Conservation (phyloP, 2,329 filamentous ascomycete species). For the Aspergillus sp. region DNA sequence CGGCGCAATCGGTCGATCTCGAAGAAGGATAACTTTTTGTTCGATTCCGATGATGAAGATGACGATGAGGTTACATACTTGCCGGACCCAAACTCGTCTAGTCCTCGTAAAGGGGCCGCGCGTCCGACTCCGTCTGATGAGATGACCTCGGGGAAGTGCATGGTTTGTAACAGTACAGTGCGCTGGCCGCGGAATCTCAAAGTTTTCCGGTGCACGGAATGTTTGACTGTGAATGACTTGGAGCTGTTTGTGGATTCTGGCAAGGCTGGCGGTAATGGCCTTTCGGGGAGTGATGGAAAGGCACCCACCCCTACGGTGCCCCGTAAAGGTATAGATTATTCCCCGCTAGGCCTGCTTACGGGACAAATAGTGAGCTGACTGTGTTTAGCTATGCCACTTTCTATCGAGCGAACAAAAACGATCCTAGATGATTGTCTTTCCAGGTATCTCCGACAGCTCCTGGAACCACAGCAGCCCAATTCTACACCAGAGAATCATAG, state of each 20-base stretch:
- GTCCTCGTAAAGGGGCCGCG: slow-evolving; percentile 40
- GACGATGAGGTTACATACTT: slow-evolving; percentile 32
- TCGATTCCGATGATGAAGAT: slow-evolving; percentile 47
- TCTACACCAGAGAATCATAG: slow-evolving; percentile 22
- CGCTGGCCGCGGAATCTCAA: slow-evolving; percentile 73
- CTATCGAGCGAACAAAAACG: slow-evolving; percentile 59
- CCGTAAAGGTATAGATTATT: slow-evolving; percentile 26
- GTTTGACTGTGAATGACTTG: slow-evolving; percentile 81
- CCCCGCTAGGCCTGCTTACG: neutral
- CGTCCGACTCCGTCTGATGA: slow-evolving; percentile 55
- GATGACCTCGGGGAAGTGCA: slow-evolving; percentile 71
- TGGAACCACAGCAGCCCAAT: slow-evolving; percentile 28
- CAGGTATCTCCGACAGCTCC: slow-evolving; percentile 50
- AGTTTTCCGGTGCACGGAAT: slow-evolving; percentile 80
- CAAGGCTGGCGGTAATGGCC: slow-evolving; percentile 18
- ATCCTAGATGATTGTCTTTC: slow-evolving; percentile 60
- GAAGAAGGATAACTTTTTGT: slow-evolving; percentile 36
- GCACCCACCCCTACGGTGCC: slow-evolving; percentile 14
- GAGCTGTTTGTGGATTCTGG: slow-evolving; percentile 44
- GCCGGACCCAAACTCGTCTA: slow-evolving; percentile 36
- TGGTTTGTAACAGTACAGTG: slow-evolving; percentile 80
- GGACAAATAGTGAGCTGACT: neutral
- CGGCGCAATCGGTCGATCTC: slow-evolving; percentile 55
- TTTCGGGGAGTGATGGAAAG: slow-evolving; percentile 25
- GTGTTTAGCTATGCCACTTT: slow-evolving; percentile 52